These are phyloP conservation scores for Boehmeria nivea DNA, from an alignment of 306 rosid species.

Conservation along the genomic window DNA sequence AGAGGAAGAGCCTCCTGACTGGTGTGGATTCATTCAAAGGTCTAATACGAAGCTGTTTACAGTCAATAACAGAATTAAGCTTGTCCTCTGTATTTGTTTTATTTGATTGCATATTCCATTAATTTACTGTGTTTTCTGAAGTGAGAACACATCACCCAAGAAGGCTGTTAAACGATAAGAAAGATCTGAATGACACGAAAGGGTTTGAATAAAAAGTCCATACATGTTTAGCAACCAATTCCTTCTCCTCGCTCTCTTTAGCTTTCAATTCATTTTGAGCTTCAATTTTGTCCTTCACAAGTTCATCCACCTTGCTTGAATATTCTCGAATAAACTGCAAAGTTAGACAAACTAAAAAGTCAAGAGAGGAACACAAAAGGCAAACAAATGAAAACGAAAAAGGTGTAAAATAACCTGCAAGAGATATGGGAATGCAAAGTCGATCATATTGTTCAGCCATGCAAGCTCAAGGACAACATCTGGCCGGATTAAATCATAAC, in stretches of 20 bases:
- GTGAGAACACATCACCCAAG: no score
- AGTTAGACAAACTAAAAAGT: slow-evolving; percentile 1
- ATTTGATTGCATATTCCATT: no score
- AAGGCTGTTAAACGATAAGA: no score
- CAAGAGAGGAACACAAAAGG: not conserved
- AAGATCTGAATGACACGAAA: not conserved
- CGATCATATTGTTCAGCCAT: slow-evolving; percentile 85
- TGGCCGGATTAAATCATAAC: slow-evolving; percentile 83
- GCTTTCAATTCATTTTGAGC: slow-evolving; percentile 63
- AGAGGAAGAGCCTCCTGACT: no score
- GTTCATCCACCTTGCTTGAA: slow-evolving; percentile 89
- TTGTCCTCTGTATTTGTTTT: no score
- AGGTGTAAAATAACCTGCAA: slow-evolving; percentile 51
- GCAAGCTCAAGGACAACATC: slow-evolving; percentile 90
- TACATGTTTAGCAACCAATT: slow-evolving; percentile 83
- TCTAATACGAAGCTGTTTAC: no score
- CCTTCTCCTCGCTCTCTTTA: slow-evolving; percentile 86
- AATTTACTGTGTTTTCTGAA: no score
- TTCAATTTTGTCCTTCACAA: slow-evolving; percentile 82
- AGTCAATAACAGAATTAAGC: no score
- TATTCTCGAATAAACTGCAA: slow-evolving; percentile 83
- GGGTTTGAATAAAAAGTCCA: not conserved
- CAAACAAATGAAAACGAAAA: not conserved
- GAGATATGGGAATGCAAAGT: slow-evolving; percentile 87
- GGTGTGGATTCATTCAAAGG: no score